Evolutionary conservation across 441 rosid genomes (phyloP), one percentile per base, ranked within the genome.

Genomic region (Euphorbia schlechtendalii): DNA sequence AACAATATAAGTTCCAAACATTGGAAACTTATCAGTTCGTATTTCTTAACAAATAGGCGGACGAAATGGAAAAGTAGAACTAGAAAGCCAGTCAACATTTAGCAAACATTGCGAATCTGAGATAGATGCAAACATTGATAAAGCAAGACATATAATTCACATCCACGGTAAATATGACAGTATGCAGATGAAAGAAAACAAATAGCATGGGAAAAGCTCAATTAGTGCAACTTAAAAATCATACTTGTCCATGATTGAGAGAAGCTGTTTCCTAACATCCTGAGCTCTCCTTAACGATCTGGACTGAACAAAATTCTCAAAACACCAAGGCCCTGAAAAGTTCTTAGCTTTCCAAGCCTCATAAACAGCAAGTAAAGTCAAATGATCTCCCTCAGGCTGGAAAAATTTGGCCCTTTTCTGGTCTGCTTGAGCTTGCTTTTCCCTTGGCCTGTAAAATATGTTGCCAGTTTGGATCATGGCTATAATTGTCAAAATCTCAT

Each of bases 311-410:
- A 90, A 90, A 61, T 86, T 90, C 76, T 90, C 96, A 46, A 87
- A 87, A 77, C 95, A 87, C 95, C 92, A 90, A 36, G 95, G 95
- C 55, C 92, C 92, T 18, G 92, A 83, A 76, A 90, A 87, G 74
- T 86, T 90, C 73, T 90, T 90, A 1, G 89, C 90, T 80, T 86
- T 90, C 95, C 97, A 90, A 45, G 95, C 95, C 74, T 90, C 95
- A 40, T 90, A 90, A 7, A 87, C 90, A 56, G 97, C 95, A 43
- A 90, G 87, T 63, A 87, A 74, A 28, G 97, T 90, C 86, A 90
- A 79, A 71, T 90, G 91, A 72, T 90, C 97, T 59, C 96, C 97
- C 76, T 88, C 97, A 0, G 97, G 96, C 84, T 84, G 96, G 72
- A 90, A 86, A 80, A 88, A 88, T 72, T 86, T 86, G 59, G 97